Base-by-base conservation (phyloP, 352 stramenopile species). In the Globisporangium perplexum region DNA sequence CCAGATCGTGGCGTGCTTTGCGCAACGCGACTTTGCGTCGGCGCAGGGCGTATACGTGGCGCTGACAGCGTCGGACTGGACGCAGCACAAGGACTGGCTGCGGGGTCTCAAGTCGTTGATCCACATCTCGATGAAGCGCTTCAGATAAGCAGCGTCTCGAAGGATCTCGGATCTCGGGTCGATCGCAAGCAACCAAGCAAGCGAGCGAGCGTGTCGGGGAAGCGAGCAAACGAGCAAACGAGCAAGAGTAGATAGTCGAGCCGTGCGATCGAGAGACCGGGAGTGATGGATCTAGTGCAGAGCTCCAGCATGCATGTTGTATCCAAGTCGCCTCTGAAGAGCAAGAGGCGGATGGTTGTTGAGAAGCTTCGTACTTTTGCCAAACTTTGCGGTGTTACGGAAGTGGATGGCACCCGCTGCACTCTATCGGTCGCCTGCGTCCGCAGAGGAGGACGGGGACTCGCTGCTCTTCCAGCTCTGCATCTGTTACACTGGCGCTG, bases 11-110 rank as follows among this genome's bases (percentile, higher is more conserved):
- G 60, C 49, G 24, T 88, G 72, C 61, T 93, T 95, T 53, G 77
- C 63, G 30, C 77, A 86, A 49, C 76, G 77, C 39, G 83, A 95
- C 69, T 93, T 92, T 66, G 77, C 61, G 41, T 77, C 66, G 20
- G 84, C 84, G 50, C 80, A 91, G 54, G 59, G 74, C 38, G 88
- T 98, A 48, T 87, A 98, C 61, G 95, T 95, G 52, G 75, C 68
- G 36, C 71, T 98, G 24, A 96, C 96, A 26, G 94, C 85, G 49
- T 95, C 83, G 50, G 89, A 98, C 54, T 99, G 96, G 96, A 81
- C 86, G 59, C 86, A 95, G 55, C 94, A 99, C 83, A 98, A 98
- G 76, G 96, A 98, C 82, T 99, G 95, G 95, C 84, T 98, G 58
- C 97, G 97, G 66, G 95, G 94, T 15, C 79, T 98, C 68, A 99